Evolutionary conservation across 805 yeast genomes (phyloP), one percentile per base, ranked within the genome.

Genomic region (Wickerhamomyces subpelliculosus): DNA sequence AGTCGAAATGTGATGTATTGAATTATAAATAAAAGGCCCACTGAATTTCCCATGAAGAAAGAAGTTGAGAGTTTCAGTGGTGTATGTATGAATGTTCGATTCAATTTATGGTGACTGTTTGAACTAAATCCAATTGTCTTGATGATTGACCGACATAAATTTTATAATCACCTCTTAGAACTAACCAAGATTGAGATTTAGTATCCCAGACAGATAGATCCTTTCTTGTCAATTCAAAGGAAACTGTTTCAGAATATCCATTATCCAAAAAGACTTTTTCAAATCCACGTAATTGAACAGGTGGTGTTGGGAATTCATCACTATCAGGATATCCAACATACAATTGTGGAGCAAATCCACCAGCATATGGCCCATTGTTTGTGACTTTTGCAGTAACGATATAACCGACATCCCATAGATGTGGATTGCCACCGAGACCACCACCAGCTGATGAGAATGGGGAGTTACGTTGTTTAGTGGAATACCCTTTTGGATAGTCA

Each of bases 121-220:
- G 70, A 36, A 61, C 59, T 23, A 69, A 54, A 40, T 68, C 73
- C 17, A 67, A 52, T 32, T 59, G 60, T 36, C 70, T 52, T 45
- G 73, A 65, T n/a, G 70, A 62, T 17, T 70, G 60, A 1, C 78
- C 70, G 28, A 73, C 61, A 43, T 64, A 74, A 12, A 75, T 55
- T 38, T 62, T 64, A 56, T 73, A 76, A 6, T 66, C 61, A 3
- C 81, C 82, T 21, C 71, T 65, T 48, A 71, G 74, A 26, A 75
- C 67, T 19, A 70, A 58, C 81, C 81, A 75, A 44, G 70, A 69
- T 50, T 73, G 77, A 10, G 65, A 55, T 13, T 46, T 59, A 2
- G 70, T 60, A 47, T 73, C 78, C 79, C 80, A 75, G 22, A 72
- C 64, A 29, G 75, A 62, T 42, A 75, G 50, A 50, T 75, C 81